These are phyloP conservation scores for Kappamyces sp. DNA, from an alignment of 192 early-diverging fungal species.

Conservation along the genomic window DNA sequence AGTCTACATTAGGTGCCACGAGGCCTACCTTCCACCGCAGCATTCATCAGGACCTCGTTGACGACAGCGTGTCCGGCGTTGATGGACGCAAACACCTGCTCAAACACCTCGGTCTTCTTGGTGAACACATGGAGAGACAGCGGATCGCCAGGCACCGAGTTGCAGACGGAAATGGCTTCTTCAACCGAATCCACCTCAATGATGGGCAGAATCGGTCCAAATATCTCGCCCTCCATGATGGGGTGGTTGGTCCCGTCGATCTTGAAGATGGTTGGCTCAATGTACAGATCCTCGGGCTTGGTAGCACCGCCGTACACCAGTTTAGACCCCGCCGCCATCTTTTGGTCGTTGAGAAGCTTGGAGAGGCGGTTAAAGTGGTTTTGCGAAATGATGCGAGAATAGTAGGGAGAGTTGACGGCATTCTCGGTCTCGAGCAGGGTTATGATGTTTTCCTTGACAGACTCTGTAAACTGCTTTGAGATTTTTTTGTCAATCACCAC, in stretches of 20 bases:
- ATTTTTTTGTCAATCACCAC: constrained; percentile 62
- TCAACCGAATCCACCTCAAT: constrained; percentile 37
- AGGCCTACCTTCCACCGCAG: constrained; percentile 4
- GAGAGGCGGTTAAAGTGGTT: constrained; percentile 66
- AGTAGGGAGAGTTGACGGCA: constrained; percentile 33
- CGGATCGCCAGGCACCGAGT: constrained; percentile 49
- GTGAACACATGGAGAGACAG: constrained; percentile 75
- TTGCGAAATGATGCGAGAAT: constrained; percentile 64
- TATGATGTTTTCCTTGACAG: too few species aligned
- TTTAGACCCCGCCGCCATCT: constrained; percentile 18
- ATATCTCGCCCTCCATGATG: constrained; percentile 77
- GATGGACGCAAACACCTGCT: constrained; percentile 61
- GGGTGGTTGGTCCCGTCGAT: constrained; percentile 32
- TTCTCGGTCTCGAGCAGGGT: too few species aligned
- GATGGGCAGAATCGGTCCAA: constrained; percentile 87
- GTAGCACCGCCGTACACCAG: constrained; percentile 50
- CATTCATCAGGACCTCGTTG: constrained; percentile 76
- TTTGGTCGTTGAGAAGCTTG: constrained; percentile 42
- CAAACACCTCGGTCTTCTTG: constrained; percentile 34
- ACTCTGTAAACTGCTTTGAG: constrained; percentile 39
- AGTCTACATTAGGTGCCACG: constrained; percentile 11
- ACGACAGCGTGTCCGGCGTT: constrained; percentile 68
- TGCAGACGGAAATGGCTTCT: constrained; percentile 30
- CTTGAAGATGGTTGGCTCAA: constrained; percentile 75
- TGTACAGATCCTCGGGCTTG: constrained; percentile 59